phyloP scores from a whole-genome alignment of 1,284 basidiomycete species.

The Mycena citricolor region DNA sequence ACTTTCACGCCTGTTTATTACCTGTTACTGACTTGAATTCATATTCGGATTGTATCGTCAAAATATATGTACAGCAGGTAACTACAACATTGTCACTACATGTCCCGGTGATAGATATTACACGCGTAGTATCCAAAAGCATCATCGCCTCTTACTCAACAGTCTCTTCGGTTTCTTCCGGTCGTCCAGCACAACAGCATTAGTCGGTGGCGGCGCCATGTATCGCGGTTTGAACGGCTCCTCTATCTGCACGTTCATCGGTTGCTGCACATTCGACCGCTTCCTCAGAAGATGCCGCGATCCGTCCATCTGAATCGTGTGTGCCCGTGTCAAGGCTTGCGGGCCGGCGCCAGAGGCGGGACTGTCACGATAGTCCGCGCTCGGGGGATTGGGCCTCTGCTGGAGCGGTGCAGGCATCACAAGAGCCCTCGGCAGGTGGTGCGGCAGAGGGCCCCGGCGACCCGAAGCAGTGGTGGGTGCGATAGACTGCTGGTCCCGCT shows the following conservation, averaged over 20 bases:
- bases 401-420: conserved; percentile 29
- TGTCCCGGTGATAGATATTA: too few species aligned
- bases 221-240: conserved; percentile 18
- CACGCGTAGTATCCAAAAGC: too few species aligned
- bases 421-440: conserved; percentile 23
- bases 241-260: background rate
- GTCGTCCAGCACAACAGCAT: conserved; percentile 3
- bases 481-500: conserved; percentile 13
- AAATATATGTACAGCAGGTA: too few species aligned
- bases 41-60: too few species aligned
- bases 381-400: conserved; percentile 1
- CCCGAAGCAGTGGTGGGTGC: conserved; percentile 5
- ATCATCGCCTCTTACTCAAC: conserved; percentile 21
- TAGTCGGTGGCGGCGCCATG: conserved; percentile 23
- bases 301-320: conserved; percentile 21
- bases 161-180: conserved; percentile 20
- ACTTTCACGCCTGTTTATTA: too few species aligned
- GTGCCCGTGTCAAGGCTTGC: conserved; percentile 13
- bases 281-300: conserved; percentile 17
- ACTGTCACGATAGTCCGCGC: conserved; percentile 1
- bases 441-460: conserved; percentile 15
- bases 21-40: too few species aligned
- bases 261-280: conserved; percentile 10
- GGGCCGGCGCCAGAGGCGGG: conserved; percentile 3
- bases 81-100: too few species aligned